These are phyloP conservation scores for Mangifera indica DNA, from an alignment of 345 rosid species.

Conservation along the genomic window DNA sequence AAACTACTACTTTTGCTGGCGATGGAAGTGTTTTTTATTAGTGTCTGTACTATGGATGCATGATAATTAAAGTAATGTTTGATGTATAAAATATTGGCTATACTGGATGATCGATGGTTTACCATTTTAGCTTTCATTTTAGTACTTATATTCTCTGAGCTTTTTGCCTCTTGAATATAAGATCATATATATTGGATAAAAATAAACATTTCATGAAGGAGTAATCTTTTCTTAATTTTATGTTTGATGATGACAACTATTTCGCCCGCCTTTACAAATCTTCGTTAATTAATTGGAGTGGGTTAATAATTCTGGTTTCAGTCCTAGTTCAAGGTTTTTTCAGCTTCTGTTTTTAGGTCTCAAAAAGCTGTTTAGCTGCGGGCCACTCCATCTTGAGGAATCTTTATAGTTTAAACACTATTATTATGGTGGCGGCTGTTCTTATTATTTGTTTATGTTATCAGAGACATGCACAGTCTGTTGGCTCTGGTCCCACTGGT, in stretches of 20 bases:
- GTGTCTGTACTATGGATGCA: not conserved
- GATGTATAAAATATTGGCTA: not conserved
- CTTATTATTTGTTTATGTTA: no score
- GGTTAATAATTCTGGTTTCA: not conserved
- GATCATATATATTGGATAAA: no score
- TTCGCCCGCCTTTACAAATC: not conserved
- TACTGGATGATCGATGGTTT: not conserved
- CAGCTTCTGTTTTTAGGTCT: no score
- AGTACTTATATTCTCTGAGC: not conserved
- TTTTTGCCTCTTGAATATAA: not conserved
- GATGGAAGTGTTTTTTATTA: not conserved
- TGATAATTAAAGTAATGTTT: no score
- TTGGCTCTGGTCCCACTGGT: no score
- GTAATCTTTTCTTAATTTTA: not conserved
- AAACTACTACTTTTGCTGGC: not conserved
- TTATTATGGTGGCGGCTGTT: no score
- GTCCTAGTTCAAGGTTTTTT: no score
- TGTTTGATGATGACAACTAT: not conserved
- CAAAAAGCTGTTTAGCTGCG: no score
- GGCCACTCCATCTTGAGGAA: no score
- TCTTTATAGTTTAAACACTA: no score
- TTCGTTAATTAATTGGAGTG: not conserved
- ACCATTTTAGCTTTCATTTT: not conserved
- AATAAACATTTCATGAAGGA: not conserved
- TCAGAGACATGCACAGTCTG: no score